Evolutionary conservation across 306 rosid species (phyloP).

Genomic region (Canavalia ensiformis): DNA sequence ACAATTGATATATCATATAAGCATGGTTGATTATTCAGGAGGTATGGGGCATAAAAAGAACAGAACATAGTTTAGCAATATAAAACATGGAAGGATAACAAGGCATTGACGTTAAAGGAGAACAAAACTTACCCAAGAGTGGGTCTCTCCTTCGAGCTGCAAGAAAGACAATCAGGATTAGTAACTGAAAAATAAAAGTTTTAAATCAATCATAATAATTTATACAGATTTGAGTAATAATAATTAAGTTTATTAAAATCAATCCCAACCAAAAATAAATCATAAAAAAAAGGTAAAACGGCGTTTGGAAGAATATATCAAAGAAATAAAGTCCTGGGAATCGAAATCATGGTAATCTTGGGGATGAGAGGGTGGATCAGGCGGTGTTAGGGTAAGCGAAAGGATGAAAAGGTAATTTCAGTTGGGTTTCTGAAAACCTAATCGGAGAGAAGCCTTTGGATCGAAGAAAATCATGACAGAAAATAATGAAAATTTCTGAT

Average conservation of each 20-base stretch:
- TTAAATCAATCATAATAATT: background rate
- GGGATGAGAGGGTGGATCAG: constrained; percentile 24
- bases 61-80: background rate
- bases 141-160: constrained; percentile 99
- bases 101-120: background rate
- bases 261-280: background rate
- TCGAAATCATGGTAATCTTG: background rate
- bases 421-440: background rate
- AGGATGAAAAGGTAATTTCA: background rate
- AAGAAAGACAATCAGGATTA: constrained; percentile 39
- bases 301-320: background rate
- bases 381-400: constrained; percentile 6
- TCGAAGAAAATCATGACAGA: constrained; percentile 6
- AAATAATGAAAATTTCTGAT: background rate
- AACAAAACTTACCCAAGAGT: constrained; percentile 85
- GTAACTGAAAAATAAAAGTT: background rate
- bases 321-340: background rate
- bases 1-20: background rate
- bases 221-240: background rate
- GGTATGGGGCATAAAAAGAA: background rate
- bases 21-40: background rate
- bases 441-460: constrained; percentile 13
- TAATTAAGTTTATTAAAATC: background rate
- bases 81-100: background rate
- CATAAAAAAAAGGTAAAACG: background rate